Evolutionary conservation across 768 basidiomycete genomes (phyloP).

Genomic region (Infundibulicybe gibba): DNA sequence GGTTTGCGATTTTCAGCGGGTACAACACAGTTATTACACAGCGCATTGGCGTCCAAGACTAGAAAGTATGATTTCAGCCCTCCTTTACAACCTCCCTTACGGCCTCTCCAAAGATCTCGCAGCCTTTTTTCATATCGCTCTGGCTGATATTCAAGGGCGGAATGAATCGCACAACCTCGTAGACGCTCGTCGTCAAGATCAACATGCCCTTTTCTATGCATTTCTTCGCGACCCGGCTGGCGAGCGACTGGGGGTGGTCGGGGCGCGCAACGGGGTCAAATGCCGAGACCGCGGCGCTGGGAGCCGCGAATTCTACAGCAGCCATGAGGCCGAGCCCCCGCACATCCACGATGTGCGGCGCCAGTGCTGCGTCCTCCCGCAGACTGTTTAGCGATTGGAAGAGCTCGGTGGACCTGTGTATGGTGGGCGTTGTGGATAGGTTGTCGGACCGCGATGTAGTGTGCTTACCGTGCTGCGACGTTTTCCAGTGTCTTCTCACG

Average conservation of each 20-base stretch:
- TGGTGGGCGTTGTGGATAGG: neutral
- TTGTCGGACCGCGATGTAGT: neutral
- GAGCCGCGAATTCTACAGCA: conserved; percentile 72
- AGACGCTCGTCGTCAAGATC: conserved; percentile 85
- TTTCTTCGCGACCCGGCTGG: conserved; percentile 66
- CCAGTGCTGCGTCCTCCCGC: conserved; percentile 46
- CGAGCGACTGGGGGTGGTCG: conserved; percentile 41
- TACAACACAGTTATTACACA: too few relatives aligned
- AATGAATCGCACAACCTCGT: conserved; percentile 89
- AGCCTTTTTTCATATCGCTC: conserved; percentile 71
- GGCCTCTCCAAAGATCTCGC: conserved; percentile 61
- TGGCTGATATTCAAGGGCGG: conserved; percentile 81
- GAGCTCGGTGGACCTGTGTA: conserved; percentile 65
- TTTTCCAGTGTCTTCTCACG: conserved; percentile 84
- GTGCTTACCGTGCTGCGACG: conserved; percentile 60
- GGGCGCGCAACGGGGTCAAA: conserved; percentile 39
- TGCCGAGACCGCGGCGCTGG: conserved; percentile 41
- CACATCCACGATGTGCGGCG: conserved; percentile 72
- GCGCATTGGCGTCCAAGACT: too few relatives aligned
- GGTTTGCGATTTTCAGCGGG: too few relatives aligned
- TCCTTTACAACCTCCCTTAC: conserved; percentile 65
- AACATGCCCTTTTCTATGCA: conserved; percentile 87
- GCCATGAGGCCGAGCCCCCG: conserved; percentile 91
- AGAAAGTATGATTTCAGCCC: too few relatives aligned
- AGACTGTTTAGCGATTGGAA: conserved; percentile 57